phyloP scores from a whole-genome alignment of 306 rosid genomes.

The Pterocarpus macrocarpus region DNA sequence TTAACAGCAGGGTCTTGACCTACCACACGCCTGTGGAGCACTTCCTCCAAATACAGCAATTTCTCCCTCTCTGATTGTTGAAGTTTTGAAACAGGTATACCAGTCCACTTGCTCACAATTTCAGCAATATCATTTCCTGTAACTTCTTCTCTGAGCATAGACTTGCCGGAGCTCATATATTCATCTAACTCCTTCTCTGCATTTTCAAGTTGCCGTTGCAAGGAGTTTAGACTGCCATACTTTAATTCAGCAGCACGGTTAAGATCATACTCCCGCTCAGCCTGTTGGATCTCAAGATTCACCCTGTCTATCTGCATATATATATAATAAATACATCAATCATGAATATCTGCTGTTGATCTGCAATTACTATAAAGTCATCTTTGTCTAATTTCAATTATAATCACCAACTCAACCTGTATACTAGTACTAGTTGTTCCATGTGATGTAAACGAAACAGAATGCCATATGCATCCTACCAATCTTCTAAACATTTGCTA shows the following conservation, averaged over 20 bases:
- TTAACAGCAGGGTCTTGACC: conserved; percentile 98
- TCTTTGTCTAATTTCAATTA: conserved; percentile 24
- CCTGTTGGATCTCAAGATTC: conserved; percentile 98
- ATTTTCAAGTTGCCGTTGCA: conserved; percentile 79
- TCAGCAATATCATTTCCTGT: conserved; percentile 90
- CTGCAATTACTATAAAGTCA: conserved; percentile 6
- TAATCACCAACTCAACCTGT: conserved; percentile 20
- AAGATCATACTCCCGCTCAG: conserved; percentile 96
- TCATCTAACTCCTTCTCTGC: conserved; percentile 91
- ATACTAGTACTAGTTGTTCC: not conserved
- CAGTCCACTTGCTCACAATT: conserved; percentile 99
- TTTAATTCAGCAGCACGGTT: conserved; percentile 96
- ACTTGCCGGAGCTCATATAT: conserved; percentile 89
- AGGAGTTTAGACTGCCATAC: conserved; percentile 90
- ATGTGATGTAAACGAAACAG: conserved; percentile 1
- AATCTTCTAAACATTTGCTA: not conserved
- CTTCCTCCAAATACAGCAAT: conserved; percentile 88
- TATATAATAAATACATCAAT: conserved; percentile 17
- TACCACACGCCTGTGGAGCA: conserved; percentile 89
- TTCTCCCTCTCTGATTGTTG: conserved; percentile 95
- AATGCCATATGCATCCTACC: conserved; percentile 13
- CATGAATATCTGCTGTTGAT: conserved; percentile 19
- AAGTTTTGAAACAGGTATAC: conserved; percentile 96
- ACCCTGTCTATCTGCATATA: conserved; percentile 85
- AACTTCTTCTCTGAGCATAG: conserved; percentile 98